Conservation (phyloP, 2,329 filamentous ascomycete genomes). For the Ophiocordyceps australis region DNA sequence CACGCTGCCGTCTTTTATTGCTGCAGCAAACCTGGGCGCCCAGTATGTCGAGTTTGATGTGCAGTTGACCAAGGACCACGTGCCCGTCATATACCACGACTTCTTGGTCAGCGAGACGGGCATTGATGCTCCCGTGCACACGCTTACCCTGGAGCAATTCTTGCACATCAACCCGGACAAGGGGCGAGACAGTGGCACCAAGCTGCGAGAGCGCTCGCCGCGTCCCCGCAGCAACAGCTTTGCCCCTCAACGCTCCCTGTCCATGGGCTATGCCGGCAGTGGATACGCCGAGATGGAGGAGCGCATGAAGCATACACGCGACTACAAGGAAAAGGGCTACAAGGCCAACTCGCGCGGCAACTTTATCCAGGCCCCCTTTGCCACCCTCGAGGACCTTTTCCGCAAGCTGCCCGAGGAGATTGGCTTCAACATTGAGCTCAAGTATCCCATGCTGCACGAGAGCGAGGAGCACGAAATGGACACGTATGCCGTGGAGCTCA, state of each 20-base stretch:
- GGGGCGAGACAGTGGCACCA: constrained; percentile 4
- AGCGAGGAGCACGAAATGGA: constrained; percentile 94
- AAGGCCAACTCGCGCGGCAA: constrained; percentile 89
- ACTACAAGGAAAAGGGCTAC: constrained; percentile 88
- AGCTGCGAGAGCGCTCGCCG: not conserved
- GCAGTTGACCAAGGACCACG: constrained; percentile 94
- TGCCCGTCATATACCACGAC: constrained; percentile 96
- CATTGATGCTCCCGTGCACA: constrained; percentile 91
- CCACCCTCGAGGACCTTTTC: constrained; percentile 88
- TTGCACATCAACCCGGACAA: constrained; percentile 61
- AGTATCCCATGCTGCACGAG: constrained; percentile 97
- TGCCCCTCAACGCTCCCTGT: constrained; percentile 30
- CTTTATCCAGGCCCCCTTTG: constrained; percentile 91
- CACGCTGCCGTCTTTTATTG: constrained; percentile 88
- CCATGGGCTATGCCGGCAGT: constrained; percentile 30
- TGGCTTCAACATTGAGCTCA: constrained; percentile 98
- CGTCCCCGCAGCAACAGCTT: constrained; percentile 16
- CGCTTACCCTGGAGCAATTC: constrained; percentile 87
- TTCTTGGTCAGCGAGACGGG: constrained; percentile 96
- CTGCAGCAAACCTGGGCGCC: constrained; percentile 80
- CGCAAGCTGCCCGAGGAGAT: constrained; percentile 62
- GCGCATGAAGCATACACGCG: constrained; percentile 91
- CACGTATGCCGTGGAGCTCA: constrained; percentile 85
- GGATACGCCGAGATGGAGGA: constrained; percentile 37
- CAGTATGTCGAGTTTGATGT: constrained; percentile 70